Conservation (phyloP, 495 filamentous ascomycete genomes). For the Friedmanniomyces endolithicus region DNA sequence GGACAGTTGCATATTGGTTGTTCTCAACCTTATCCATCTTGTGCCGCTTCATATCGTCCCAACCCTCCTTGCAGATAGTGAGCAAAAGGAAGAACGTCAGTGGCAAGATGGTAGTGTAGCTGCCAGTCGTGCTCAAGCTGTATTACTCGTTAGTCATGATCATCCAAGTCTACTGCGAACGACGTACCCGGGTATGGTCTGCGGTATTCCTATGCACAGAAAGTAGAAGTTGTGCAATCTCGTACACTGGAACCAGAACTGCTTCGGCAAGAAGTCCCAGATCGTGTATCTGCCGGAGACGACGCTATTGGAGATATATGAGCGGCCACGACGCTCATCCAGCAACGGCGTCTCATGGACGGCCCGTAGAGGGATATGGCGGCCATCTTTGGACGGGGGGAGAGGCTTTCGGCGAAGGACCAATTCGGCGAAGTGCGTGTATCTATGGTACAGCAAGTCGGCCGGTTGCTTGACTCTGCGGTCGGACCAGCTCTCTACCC, state of each 20-base stretch:
- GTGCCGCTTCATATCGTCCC: slow-evolving; percentile 78
- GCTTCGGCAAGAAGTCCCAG: slow-evolving; percentile 82
- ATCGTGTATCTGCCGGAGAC: slow-evolving; percentile 77
- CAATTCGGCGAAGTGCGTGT: slow-evolving; percentile 37
- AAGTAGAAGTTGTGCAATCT: slow-evolving; percentile 81
- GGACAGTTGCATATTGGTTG: slow-evolving; percentile 49
- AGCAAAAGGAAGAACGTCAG: slow-evolving; percentile 75
- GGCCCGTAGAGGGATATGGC: slow-evolving; percentile 57
- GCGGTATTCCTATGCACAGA: slow-evolving; percentile 71
- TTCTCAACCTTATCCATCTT: slow-evolving; percentile 83
- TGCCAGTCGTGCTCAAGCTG: slow-evolving; percentile 85
- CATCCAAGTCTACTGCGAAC: too few relatives aligned
- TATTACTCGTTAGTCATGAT: too few relatives aligned
- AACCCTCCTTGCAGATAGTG: slow-evolving; percentile 89
- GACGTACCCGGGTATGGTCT: slow-evolving; percentile 80
- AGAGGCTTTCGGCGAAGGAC: slow-evolving; percentile 49
- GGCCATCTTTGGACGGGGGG: slow-evolving; percentile 47
- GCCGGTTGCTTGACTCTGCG: slow-evolving; percentile 2
- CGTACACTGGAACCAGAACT: slow-evolving; percentile 80
- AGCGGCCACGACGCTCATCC: slow-evolving; percentile 66
- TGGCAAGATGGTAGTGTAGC: slow-evolving; percentile 75
- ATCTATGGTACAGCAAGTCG: slow-evolving; percentile 4
- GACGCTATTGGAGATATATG: slow-evolving; percentile 69
- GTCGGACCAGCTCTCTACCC: slow-evolving; percentile 6
- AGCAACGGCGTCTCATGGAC: slow-evolving; percentile 43